phyloP scores from a whole-genome alignment of 208 protist genomes.

The Leishmania turanica region DNA sequence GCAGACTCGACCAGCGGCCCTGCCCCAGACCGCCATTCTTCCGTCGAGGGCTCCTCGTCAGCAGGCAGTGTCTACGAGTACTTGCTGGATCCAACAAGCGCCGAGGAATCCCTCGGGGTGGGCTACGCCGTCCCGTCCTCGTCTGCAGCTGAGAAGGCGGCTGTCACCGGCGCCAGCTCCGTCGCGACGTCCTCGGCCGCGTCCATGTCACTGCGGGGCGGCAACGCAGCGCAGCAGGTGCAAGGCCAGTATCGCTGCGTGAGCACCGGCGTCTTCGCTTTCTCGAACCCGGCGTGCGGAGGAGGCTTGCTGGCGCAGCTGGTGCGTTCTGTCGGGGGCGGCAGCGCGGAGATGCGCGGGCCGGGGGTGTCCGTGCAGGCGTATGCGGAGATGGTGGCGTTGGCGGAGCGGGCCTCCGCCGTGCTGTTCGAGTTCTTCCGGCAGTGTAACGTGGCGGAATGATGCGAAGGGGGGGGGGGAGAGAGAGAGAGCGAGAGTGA shows the following conservation, averaged over 20 bases:
- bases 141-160: constrained; percentile 12
- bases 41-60: neutral
- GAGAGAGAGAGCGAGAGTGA: neutral
- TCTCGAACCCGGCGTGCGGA: constrained; percentile 56
- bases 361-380: constrained; percentile 27
- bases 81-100: constrained; percentile 68
- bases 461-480: neutral
- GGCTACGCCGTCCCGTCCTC: neutral
- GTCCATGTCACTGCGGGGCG: neutral
- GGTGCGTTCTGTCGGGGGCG: constrained; percentile 22
- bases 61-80: constrained; percentile 13
- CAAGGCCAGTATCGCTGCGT: constrained; percentile 23
- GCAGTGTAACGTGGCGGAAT: constrained; percentile 64
- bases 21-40: neutral
- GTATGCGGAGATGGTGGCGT: constrained; percentile 43
- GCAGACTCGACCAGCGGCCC: neutral
- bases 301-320: constrained; percentile 55
- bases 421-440: constrained; percentile 82
- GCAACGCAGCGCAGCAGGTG: neutral
- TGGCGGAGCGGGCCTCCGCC: constrained; percentile 60
- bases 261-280: constrained; percentile 61
- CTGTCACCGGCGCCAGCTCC: neutral
- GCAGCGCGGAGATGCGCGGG: neutral
- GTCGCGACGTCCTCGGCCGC: neutral
- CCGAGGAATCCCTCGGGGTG: constrained; percentile 54